Evolutionary conservation across 2,329 filamentous ascomycete species (phyloP), one percentile per base, ranked within the genome.

Genomic region (Cladophialophora immunda): DNA sequence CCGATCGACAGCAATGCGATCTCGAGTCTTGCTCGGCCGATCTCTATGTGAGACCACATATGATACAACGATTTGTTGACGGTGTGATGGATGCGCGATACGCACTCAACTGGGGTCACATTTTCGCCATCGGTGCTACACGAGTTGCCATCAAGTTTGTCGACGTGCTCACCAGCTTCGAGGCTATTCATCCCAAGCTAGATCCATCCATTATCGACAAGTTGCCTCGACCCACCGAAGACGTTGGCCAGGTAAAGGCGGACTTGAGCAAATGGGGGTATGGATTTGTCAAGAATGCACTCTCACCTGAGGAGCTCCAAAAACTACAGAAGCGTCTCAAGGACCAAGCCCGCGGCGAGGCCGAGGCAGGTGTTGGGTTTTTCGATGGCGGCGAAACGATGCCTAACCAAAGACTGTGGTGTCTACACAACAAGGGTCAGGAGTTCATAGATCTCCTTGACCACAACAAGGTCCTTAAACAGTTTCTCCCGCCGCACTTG

Each of bases 361-460:
- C 45, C 4, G 45, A 50, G 17, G 45, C 17, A 4, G 45, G 45
- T 6, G 22, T 50, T 5, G 52, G 52, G n/a, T 54, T 22, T 27
- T 54, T 54, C 25, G 52, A 54, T n/a, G 52, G 52, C 6, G 52
- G 52, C 15, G 25, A 54, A 27, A 22, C 3, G 7, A 54, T 25
- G 25, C 25, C 52, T 5, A 54, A 54, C 25, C 52, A 19, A 15
- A 19, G 52, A 7, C n/a, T 54, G 3, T 54, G 52, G 52, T 54
- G 52, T 27, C 25, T 54, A 3, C 52, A 19, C 13, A 54, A 54
- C 52, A 54, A 29, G 52, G 52, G 52, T n/a, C 13, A 22, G 13
- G 52, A 54, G 25, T 54, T 54, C 52, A 22, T 54, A 4, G 52
- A 54, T n/a, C 52, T 54, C 6, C 52, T 54, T 29, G 52, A 54